Evolutionary conservation across 805 yeast species (phyloP), one percentile per base, ranked within the genome.

Genomic region (Spathaspora gorwiae): DNA sequence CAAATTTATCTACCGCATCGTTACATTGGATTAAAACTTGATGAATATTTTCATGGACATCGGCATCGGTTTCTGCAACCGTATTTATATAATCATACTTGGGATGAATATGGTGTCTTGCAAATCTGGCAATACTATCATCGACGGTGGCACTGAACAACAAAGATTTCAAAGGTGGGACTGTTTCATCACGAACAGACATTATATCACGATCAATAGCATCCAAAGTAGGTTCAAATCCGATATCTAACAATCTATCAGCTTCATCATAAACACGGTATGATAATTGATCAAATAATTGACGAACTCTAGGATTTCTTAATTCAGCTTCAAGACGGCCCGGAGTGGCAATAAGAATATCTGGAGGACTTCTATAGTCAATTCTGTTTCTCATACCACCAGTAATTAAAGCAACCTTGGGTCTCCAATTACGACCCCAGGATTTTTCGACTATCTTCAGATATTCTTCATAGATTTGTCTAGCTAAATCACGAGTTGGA

Each of bases 401-500:
- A 44, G 85, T 86, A 45, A 85, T 67, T 45, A 84, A 70, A 35
- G 69, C 74, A 36, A 81, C 70, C 35, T 55, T 39, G 2, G 50
- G 10, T 29, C 12, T 29, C 24, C 24, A 19, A 19, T 48, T 48
- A 29, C 32, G 32, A 9, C 32, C 32, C 9, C 12, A 9, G 3
- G 12, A 29, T 9, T 2, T 11, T 29, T 11, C 12, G 26, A 64
- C 54, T 30, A 83, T 61, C 51, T 78, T 77, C 35, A 66, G 64
- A 47, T 84, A 70, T 50, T 89, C 90, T 42, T 75, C 75, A 54
- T 81, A 79, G 50, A 86, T 87, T 65, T 90, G 97, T 54, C 79
- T 73, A 11, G 97, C 97, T 54, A 90, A 75, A 66, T 90, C 97
- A 70, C 97, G 80, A 6, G 97, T 90, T 39, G 97, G 97, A 2